A percentile compares a stretch with the other conserved stretches of the same genome.
Evolutionary conservation across 179 eudicot species (phyloP).

Genomic region (Carnegiea gigantea): DNA sequence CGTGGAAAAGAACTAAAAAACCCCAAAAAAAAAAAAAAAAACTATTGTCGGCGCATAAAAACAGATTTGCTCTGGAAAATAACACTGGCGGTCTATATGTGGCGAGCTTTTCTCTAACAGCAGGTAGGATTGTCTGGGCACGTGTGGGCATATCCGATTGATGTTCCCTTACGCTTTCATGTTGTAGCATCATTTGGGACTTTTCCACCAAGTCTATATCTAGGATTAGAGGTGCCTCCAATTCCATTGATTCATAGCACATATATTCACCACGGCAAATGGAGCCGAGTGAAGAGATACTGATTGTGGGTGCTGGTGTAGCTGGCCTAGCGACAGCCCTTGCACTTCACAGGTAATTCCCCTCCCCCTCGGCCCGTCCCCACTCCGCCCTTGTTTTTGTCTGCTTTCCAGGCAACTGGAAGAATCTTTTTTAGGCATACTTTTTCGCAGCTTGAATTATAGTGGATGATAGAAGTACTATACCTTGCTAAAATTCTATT

Average conservation of each 20-base stretch:
- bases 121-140: background rate
- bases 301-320: constrained; percentile 25
- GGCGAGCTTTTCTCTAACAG: background rate
- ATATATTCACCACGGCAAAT: background rate
- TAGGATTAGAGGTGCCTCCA: background rate
- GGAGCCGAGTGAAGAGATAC: constrained; percentile 15
- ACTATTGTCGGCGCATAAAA: background rate
- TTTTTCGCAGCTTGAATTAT: too few species aligned
- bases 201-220: background rate
- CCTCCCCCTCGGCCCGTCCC: background rate
- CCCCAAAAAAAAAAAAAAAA: too few species aligned
- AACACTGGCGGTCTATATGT: background rate
- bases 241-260: background rate
- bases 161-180: background rate
- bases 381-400: background rate
- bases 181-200: background rate
- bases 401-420: too few species aligned
- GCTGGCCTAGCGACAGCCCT: constrained; percentile 24
- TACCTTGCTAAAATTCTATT: too few species aligned
- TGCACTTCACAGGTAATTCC: constrained; percentile 18
- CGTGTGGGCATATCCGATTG: background rate
- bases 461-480: too few species aligned
- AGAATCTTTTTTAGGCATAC: too few species aligned
- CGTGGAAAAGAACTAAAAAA: too few species aligned
- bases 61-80: too few species aligned